Conservation (phyloP, 1,139 yeast genomes). For the Neolecta irregularis region DNA sequence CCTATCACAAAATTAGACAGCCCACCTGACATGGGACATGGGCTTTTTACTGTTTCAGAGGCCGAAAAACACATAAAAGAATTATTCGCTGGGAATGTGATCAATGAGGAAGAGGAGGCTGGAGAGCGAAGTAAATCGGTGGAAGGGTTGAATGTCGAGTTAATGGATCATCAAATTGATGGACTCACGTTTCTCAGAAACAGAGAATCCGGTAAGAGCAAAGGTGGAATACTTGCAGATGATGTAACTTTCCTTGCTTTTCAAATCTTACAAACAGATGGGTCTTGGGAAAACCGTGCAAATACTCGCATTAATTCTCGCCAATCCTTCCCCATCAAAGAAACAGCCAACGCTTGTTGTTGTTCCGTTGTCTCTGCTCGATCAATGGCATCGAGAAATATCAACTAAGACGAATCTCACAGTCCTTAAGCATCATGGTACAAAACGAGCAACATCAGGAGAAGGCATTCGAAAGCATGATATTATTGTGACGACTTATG, state of each 20-base stretch:
- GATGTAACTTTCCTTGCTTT: constrained; percentile 26
- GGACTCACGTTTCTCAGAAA: constrained; percentile 25
- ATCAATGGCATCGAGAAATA: constrained; percentile 64
- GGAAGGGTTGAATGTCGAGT: constrained; percentile 34
- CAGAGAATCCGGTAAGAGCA: constrained; percentile 40
- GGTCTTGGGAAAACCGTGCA: constrained; percentile 88
- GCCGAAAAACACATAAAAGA: constrained; percentile 52
- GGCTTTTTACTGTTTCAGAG: too few relatives aligned
- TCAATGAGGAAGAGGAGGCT: constrained; percentile 46
- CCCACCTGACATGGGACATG: too few relatives aligned
- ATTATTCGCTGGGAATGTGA: constrained; percentile 42
- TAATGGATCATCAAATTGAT: constrained; percentile 59
- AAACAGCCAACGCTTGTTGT: constrained; percentile 39
- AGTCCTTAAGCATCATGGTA: constrained; percentile 50
- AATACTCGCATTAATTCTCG: constrained; percentile 50
- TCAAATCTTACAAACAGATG: constrained; percentile 30
- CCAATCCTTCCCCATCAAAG: too few relatives aligned
- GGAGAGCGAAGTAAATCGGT: constrained; percentile 14
- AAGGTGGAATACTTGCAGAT: constrained; percentile 92
- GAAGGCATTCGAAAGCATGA: constrained; percentile 40
- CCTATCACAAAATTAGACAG: too few relatives aligned
- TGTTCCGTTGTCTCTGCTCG: constrained; percentile 66
- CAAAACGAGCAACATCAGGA: constrained; percentile 18
- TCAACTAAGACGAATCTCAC: constrained; percentile 33
- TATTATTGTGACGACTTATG: constrained; percentile 63